Conservation (phyloP, 2,329 filamentous ascomycete genomes). For the Colletotrichum destructivum region DNA sequence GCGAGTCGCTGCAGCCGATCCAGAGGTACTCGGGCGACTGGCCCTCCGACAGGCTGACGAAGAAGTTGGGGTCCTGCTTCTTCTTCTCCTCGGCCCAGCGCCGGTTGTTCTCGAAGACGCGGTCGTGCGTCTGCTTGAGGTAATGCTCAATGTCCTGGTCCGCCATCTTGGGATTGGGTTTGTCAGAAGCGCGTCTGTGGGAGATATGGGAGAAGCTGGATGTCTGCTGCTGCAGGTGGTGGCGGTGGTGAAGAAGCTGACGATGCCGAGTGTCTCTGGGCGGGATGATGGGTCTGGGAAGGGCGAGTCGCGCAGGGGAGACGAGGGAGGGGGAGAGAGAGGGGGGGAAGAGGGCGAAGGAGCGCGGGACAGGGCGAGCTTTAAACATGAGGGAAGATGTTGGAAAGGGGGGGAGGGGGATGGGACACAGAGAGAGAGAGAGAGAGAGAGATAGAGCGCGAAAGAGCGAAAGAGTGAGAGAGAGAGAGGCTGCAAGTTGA, state of each 20-base stretch:
- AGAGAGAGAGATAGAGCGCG: not conserved
- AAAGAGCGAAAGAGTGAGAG: not conserved
- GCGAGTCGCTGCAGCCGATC: constrained; percentile 93
- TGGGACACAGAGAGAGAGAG: constrained; percentile 2
- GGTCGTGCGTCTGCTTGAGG: constrained; percentile 75
- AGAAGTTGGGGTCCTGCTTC: constrained; percentile 74
- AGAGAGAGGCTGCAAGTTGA: not conserved
- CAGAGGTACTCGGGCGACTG: constrained; percentile 83
- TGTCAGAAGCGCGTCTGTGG: constrained; percentile 4
- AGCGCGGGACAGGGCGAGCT: constrained; percentile 27
- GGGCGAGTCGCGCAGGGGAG: constrained; percentile 22
- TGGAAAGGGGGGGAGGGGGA: not conserved
- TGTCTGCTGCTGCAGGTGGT: constrained; percentile 1
- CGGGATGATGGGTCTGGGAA: constrained; percentile 11
- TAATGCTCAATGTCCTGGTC: constrained; percentile 56
- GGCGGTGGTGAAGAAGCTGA: not conserved
- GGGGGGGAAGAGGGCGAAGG: constrained; percentile 13
- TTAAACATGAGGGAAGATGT: constrained; percentile 33
- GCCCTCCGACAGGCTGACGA: constrained; percentile 73
- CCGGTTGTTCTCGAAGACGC: constrained; percentile 78
- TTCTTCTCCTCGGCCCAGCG: constrained; percentile 75
- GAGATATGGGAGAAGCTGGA: constrained; percentile 25
- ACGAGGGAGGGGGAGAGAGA: not conserved
- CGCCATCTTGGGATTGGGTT: constrained; percentile 39
- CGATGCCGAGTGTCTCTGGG: not conserved